phyloP scores from a whole-genome alignment of 192 early-diverging fungal species.

The Rhizophagus clarus region DNA sequence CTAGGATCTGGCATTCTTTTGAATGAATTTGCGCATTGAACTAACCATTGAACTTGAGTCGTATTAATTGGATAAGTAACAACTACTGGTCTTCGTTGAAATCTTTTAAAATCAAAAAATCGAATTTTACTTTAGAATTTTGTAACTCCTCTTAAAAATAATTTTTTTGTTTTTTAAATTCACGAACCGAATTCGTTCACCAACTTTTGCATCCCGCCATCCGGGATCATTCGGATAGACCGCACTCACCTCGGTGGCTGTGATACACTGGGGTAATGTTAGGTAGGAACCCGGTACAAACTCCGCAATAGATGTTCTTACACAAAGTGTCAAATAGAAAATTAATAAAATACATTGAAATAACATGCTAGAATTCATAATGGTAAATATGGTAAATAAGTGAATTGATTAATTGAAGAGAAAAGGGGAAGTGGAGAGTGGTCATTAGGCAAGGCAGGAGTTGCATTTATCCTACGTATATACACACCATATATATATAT shows the following conservation, averaged over 20 bases:
- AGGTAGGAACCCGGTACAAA: not conserved
- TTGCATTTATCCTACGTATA: not conserved
- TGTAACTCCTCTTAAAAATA: not conserved
- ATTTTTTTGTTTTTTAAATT: not conserved
- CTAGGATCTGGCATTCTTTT: not conserved
- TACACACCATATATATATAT: not conserved
- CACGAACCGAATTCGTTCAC: not conserved
- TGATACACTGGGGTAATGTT: not conserved
- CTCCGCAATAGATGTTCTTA: not conserved
- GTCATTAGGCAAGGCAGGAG: not conserved
- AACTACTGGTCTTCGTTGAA: not conserved
- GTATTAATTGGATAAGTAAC: slow-evolving; percentile 20
- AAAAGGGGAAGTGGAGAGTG: not conserved
- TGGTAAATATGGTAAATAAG: not conserved
- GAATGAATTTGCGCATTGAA: slow-evolving; percentile 8
- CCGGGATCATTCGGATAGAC: not conserved
- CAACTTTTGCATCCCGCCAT: not conserved
- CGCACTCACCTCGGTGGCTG: not conserved
- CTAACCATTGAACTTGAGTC: slow-evolving; percentile 21
- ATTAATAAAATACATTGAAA: not conserved
- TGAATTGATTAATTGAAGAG: not conserved
- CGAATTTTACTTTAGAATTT: not conserved
- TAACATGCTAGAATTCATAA: not conserved
- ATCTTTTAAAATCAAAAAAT: not conserved
- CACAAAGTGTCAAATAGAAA: not conserved